Evolutionary conservation across 306 rosid species (phyloP), one percentile per base, ranked within the genome.

Genomic region (Cercis canadensis): DNA sequence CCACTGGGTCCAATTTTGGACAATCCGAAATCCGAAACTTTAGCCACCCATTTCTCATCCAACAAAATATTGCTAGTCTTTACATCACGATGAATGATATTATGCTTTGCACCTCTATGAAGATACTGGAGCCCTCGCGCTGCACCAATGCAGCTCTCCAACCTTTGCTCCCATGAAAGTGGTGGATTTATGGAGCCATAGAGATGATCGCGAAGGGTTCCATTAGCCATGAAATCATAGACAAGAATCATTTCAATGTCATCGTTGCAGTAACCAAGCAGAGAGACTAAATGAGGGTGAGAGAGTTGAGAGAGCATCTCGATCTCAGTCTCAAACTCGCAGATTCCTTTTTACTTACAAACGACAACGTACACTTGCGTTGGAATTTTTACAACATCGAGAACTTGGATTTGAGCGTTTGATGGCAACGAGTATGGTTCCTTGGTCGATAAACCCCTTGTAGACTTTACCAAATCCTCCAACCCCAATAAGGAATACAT

Each of bases 61-160:
- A 83, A 11, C n/a, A 83, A 56, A 13, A 83, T 83, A 44, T 83
- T 83, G 0, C 78, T 80, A 2, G 62, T 57, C 65, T 77, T 84
- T 39, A 83, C 82, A 0, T 83, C 87, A 5, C 82, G 78, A 59
- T 83, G 87, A 32, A 80, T 80, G 19, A 83, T 80, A 0, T 55
- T 62, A 12, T 70, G 55, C 62, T 46, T 59, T 6, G n/a, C 40
- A 11, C 82, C 82, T 0, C 19, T 37, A 56, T 80, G 87, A 11
- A 83, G 82, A 66, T 83, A 80, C 64, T 76, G 44, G 8, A 83
- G 16, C 7, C 87, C 87, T 13, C 57, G 16, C 0, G 85, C 82
- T 5, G 87, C 70, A 8, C 82, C 85, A 0, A 64, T 0, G 47
- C 78, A 68, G 3, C 80, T 76, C 4, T 80, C 33, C 0, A 83